Evolutionary conservation across 768 basidiomycete genomes (phyloP), one percentile per base, ranked within the genome.

Genomic region (Amanita exitialis): DNA sequence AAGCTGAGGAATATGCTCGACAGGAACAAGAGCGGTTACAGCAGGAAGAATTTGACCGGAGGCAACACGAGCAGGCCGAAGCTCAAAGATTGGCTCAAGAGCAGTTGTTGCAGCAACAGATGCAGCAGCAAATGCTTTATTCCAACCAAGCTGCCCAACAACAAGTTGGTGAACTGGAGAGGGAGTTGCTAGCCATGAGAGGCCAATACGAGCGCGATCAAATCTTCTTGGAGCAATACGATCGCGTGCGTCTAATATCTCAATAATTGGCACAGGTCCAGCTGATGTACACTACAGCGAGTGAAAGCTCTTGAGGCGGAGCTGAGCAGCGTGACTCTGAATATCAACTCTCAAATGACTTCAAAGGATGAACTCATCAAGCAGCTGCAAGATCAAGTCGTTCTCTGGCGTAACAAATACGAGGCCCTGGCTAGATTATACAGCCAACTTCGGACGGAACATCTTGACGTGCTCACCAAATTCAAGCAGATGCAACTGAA

Each of bases 121-220:
- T 85, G 73, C 84, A 90, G 60, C 90, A 91, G 58, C 81, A 90
- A 66, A 78, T 85, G 73, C 78, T 86, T 66, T 79, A 84, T 56
- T 85, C 79, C 59, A 89, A 82, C 54, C 85, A 90, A 63, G 80
- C 82, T 34, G 80, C 76, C 35, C 67, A 68, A 39, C 81, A 84
- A 53, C 84, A 89, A 57, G 75, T 80, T 27, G 74, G 79, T 49
- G 93, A 98, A 54, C 76, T 94, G 39, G 92, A 99, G 66, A 76
- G 89, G 47, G 87, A 98, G 64, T 71, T 98, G 44, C 77, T 98
- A 44, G 90, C 79, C 8, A 88, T 98, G 87, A 75, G 93, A 43
- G 93, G 96, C 0, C 96, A 98, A 63, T 99, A 92, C 63, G 96
- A 99, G 68, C 80, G 96, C 10, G 95, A 99, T 60, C 96, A 99